Percentiles rank a stretch among this genome's conserved stretches.
These are phyloP conservation scores for Rosa rugosa DNA, from an alignment of 306 rosid genomes.

Conservation along the genomic window DNA sequence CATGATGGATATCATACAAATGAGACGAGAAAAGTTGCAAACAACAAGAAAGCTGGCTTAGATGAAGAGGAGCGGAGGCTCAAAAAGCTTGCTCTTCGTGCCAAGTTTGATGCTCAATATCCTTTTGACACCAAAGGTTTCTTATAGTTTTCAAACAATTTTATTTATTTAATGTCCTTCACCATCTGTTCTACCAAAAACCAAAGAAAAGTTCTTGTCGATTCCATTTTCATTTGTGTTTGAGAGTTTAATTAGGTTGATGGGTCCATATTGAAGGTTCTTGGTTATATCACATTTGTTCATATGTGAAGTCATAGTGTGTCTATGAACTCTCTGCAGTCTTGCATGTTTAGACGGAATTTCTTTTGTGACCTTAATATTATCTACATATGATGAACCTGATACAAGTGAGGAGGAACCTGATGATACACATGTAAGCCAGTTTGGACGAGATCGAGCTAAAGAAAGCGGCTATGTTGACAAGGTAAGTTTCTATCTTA, in stretches of 20 bases:
- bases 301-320: background rate
- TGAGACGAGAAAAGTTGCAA: slow-evolving; percentile 23
- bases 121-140: slow-evolving; percentile 42
- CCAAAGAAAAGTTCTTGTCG: background rate
- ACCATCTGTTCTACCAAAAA: background rate
- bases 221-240: background rate
- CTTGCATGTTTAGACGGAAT: background rate
- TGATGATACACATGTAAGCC: slow-evolving; percentile 39
- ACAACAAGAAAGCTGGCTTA: slow-evolving; percentile 41
- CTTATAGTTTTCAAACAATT: background rate
- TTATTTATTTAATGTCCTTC: background rate
- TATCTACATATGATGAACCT: slow-evolving; percentile 51
- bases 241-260: too few species aligned
- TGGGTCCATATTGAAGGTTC: background rate
- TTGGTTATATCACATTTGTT: background rate
- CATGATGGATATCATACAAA: slow-evolving; percentile 33
- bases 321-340: background rate
- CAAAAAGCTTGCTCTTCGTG: slow-evolving; percentile 83
- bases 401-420: slow-evolving; percentile 61
- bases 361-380: slow-evolving; percentile 59
- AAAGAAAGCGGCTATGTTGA: slow-evolving; percentile 70
- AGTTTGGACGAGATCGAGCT: slow-evolving; percentile 42
- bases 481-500: slow-evolving; percentile 54
- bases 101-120: slow-evolving; percentile 85
- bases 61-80: slow-evolving; percentile 67